phyloP scores from a whole-genome alignment of 768 basidiomycete genomes.

The Xerocomus spinulosus region DNA sequence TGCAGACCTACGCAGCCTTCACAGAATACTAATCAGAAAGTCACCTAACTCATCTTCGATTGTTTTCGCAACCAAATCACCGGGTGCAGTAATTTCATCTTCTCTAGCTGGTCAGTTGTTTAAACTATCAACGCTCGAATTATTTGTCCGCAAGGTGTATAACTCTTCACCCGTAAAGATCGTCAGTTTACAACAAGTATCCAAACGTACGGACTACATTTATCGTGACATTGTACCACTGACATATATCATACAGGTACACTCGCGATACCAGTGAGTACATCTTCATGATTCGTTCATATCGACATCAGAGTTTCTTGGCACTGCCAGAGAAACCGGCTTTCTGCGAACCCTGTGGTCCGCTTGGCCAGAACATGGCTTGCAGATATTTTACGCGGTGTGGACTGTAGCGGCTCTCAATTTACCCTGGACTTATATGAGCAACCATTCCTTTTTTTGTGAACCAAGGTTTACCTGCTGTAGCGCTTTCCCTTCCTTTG shows the following conservation, averaged over 20 bases:
- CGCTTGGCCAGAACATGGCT: neutral
- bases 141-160: too few relatives aligned
- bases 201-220: slow-evolving; percentile 6
- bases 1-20: too few relatives aligned
- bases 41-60: too few relatives aligned
- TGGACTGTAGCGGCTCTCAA: slow-evolving; percentile 8
- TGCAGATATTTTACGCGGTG: neutral
- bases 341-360: slow-evolving; percentile 2
- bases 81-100: too few relatives aligned
- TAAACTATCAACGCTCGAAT: too few relatives aligned
- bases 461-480: slow-evolving; percentile 16
- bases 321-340: slow-evolving; percentile 17
- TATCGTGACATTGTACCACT: slow-evolving; percentile 6
- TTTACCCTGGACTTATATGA: slow-evolving; percentile 14
- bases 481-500: slow-evolving; percentile 29
- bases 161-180: too few relatives aligned
- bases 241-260: slow-evolving; percentile 20
- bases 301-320: slow-evolving; percentile 9
- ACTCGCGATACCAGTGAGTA: slow-evolving; percentile 5
- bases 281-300: slow-evolving; percentile 7
- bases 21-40: too few relatives aligned
- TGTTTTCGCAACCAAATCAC: too few relatives aligned
- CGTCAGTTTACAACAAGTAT: neutral
- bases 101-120: too few relatives aligned
- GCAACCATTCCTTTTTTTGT: neutral